These are phyloP conservation scores for Grifola frondosa DNA, from an alignment of 1,284 basidiomycete species.

Conservation along the genomic window DNA sequence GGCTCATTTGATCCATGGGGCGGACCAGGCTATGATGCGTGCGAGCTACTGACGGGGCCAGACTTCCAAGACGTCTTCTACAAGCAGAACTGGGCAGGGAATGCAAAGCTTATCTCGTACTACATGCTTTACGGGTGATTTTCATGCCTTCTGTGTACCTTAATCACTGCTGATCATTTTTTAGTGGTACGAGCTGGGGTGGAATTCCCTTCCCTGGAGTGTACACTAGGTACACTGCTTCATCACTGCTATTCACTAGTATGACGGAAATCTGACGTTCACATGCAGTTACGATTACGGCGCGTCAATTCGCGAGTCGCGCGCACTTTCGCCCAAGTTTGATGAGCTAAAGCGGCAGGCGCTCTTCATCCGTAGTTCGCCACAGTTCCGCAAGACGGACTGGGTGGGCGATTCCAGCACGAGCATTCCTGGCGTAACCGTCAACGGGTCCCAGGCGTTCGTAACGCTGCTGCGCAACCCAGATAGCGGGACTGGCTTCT, in stretches of 20 bases:
- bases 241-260: too few species aligned
- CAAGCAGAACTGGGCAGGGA: slow-evolving; percentile 71
- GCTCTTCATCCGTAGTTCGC: slow-evolving; percentile 72
- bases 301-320: slow-evolving; percentile 64
- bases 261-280: slow-evolving; percentile 4
- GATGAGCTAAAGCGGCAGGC: slow-evolving; percentile 74
- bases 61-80: slow-evolving; percentile 77
- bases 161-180: background rate
- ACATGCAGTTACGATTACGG: slow-evolving; percentile 64
- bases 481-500: slow-evolving; percentile 63
- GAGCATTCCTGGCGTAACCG: slow-evolving; percentile 41
- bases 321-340: slow-evolving; percentile 67
- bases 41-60: slow-evolving; percentile 59
- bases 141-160: slow-evolving; percentile 2
- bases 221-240: slow-evolving; percentile 47
- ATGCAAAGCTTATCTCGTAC: slow-evolving; percentile 74
- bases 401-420: slow-evolving; percentile 63
- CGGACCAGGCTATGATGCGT: slow-evolving; percentile 56
- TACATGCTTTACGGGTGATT: slow-evolving; percentile 76
- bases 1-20: slow-evolving; percentile 78
- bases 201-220: slow-evolving; percentile 66
- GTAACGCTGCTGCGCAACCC: slow-evolving; percentile 68
- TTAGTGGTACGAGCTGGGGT: slow-evolving; percentile 78
- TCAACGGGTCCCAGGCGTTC: slow-evolving; percentile 53
- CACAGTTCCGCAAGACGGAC: slow-evolving; percentile 75